Base-by-base conservation (phyloP, 2,329 filamentous ascomycete genomes). In the Tetracladium maxilliforme region DNA sequence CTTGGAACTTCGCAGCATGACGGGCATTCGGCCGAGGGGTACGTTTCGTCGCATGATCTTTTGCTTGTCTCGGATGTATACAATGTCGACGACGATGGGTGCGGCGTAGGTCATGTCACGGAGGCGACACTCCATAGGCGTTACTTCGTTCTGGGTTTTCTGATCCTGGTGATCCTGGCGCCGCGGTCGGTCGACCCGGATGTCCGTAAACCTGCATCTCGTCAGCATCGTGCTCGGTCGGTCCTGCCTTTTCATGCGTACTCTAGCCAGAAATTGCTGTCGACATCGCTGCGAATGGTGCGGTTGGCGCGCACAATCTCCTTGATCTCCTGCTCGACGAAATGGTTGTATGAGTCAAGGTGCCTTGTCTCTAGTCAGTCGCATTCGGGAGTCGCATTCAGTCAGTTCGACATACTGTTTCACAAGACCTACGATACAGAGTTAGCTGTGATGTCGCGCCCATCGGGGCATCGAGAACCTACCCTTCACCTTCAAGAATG, bases 321-420 rank as follows among this genome's bases (percentile, higher is more conserved):
- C 55, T 93, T 93, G 49, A 98, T 74, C 47, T 95, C 86, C 29
- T 92, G 79, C 40, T 98, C 83, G 37, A 94, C 79, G 41, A 98
- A 95, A 55, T 90, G 93, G 55, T 98, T 94, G 64, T 92, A 98
- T 14, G 90, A 95, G 57, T 98, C 92, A 45, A 93, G 87, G 50
- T 94, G 86, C n/a, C n/a, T n/a, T n/a, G n/a, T n/a, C n/a, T n/a
- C n/a, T n/a, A 41, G 62, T 64, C 10, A 23, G 21, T 9, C 9
- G 10, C 9, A 23, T 10, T 16, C 14, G 18, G 14, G 13, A n/a
- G 14, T 16, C 10, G 14, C 12, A 21, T 7, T 17, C 14, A 18
- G 11, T 14, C 12, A 10, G n/a, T n/a, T n/a, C n/a, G 22, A 43
- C 64, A 36, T 61, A 68, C 60, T 95, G 87, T 52, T 94, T 94